Percentiles rank a stretch among this genome's conserved stretches.
These are phyloP conservation scores for Cercospora sp. DNA, from an alignment of 2,329 filamentous ascomycete genomes.

Conservation along the genomic window DNA sequence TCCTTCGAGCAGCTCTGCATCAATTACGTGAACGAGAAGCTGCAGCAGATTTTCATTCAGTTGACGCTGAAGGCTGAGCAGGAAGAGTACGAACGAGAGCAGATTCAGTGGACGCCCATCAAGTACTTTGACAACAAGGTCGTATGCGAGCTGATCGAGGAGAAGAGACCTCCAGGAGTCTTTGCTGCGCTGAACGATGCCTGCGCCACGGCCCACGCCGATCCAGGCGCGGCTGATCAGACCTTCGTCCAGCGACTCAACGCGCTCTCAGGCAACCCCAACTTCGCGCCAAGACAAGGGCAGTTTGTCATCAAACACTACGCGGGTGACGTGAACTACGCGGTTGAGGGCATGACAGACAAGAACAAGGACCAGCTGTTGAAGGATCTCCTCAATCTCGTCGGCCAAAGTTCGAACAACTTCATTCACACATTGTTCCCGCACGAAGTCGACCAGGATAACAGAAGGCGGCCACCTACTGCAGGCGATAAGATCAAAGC, in stretches of 20 bases:
- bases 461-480: conserved; percentile 88
- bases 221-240: conserved; percentile 88
- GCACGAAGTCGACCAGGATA: conserved; percentile 89
- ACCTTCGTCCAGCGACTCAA: conserved; percentile 94
- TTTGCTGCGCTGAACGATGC: conserved; percentile 97
- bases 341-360: conserved; percentile 94
- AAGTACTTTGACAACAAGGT: conserved; percentile 99
- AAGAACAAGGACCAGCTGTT: conserved; percentile 98
- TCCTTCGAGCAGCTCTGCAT: conserved; percentile 99
- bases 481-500: conserved; percentile 94
- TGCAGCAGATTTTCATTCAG: conserved; percentile 99
- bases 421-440: conserved; percentile 92
- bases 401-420: conserved; percentile 76
- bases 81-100: conserved; percentile 91
- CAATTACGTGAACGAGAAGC: conserved; percentile 99
- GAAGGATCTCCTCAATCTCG: conserved; percentile 87
- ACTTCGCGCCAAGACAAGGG: conserved; percentile 87
- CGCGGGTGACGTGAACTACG: conserved; percentile 92
- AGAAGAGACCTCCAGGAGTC: conserved; percentile 82
- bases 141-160: conserved; percentile 94
- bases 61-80: conserved; percentile 94
- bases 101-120: conserved; percentile 98
- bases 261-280: conserved; percentile 80
- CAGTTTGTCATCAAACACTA: conserved; percentile 99
- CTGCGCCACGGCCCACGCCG: conserved; percentile 95